Evolutionary conservation across 2,329 filamentous ascomycete genomes (phyloP).

Genomic region (Claviceps quebecensis): DNA sequence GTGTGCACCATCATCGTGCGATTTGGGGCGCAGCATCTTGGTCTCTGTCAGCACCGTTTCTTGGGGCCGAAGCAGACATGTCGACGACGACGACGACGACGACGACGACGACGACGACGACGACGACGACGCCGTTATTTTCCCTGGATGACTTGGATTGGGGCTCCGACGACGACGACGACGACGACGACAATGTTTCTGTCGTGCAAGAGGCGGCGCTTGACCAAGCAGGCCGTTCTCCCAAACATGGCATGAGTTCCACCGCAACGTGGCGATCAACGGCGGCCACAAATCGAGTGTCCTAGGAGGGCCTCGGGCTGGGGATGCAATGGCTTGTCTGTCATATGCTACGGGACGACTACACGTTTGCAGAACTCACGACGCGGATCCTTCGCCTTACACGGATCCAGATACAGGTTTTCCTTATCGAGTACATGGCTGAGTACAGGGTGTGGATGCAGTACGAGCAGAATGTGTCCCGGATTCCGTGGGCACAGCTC

Average conservation of each 20-base stretch:
- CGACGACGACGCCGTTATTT: not conserved
- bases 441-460: constrained; percentile 9
- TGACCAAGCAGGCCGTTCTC: not conserved
- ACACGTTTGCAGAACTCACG: constrained; percentile 11
- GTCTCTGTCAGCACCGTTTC: not conserved
- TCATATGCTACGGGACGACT: constrained; percentile 8
- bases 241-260: not conserved
- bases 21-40: not conserved
- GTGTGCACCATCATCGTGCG: not conserved
- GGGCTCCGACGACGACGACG: constrained; percentile 4
- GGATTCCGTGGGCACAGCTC: constrained; percentile 7
- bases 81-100: not conserved
- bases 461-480: constrained; percentile 9
- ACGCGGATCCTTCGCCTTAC: constrained; percentile 10
- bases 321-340: constrained; percentile 15
- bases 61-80: not conserved
- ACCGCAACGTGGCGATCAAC: not conserved
- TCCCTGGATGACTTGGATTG: constrained; percentile 7
- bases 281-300: not conserved
- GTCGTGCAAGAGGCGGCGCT: not conserved
- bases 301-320: constrained; percentile 13
- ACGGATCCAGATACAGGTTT: constrained; percentile 10
- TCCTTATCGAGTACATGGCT: constrained; percentile 11
- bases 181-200: not conserved
- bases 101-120: not conserved